A percentile compares a stretch with the other conserved stretches of the same genome.
Conservation (phyloP, 2,329 filamentous ascomycete genomes). For the Botrytis paeoniae region DNA sequence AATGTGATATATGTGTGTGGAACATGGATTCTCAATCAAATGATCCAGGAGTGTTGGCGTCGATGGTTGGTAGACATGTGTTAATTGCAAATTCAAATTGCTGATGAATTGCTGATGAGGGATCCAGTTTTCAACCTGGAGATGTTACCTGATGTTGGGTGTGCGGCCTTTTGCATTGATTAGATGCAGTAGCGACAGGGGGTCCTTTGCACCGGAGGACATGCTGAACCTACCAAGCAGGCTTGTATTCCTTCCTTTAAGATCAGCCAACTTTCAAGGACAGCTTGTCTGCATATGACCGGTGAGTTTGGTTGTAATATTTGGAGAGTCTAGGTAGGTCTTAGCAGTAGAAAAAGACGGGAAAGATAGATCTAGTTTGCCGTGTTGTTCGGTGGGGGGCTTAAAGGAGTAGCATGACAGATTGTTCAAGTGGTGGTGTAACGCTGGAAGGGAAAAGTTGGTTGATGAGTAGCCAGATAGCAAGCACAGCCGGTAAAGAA, state of each 20-base stretch:
- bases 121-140: slow-evolving; percentile 22
- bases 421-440: slow-evolving; percentile 21
- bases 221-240: slow-evolving; percentile 17
- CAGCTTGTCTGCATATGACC: slow-evolving; percentile 24
- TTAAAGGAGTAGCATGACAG: slow-evolving; percentile 24
- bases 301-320: slow-evolving; percentile 13
- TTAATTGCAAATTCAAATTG: slow-evolving; percentile 15
- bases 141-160: slow-evolving; percentile 23
- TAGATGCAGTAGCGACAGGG: slow-evolving; percentile 24
- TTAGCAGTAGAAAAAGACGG: slow-evolving; percentile 20
- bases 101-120: slow-evolving; percentile 16
- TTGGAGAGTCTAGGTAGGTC: slow-evolving; percentile 19
- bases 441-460: slow-evolving; percentile 15
- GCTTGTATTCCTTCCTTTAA: slow-evolving; percentile 21
- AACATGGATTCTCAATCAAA: slow-evolving; percentile 14
- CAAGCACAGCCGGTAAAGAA: slow-evolving; percentile 22
- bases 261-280: slow-evolving; percentile 20
- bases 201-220: slow-evolving; percentile 17
- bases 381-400: slow-evolving; percentile 24
- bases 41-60: slow-evolving; percentile 15
- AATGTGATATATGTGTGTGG: slow-evolving; percentile 16
- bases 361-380: slow-evolving; percentile 16
- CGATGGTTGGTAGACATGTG: slow-evolving; percentile 16
- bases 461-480: slow-evolving; percentile 22
- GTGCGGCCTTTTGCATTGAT: slow-evolving; percentile 25